Percentiles rank a stretch among this genome's conserved stretches.
Conservation (phyloP, 2,329 filamentous ascomycete genomes). For the Aureobasidium subglaciale region DNA sequence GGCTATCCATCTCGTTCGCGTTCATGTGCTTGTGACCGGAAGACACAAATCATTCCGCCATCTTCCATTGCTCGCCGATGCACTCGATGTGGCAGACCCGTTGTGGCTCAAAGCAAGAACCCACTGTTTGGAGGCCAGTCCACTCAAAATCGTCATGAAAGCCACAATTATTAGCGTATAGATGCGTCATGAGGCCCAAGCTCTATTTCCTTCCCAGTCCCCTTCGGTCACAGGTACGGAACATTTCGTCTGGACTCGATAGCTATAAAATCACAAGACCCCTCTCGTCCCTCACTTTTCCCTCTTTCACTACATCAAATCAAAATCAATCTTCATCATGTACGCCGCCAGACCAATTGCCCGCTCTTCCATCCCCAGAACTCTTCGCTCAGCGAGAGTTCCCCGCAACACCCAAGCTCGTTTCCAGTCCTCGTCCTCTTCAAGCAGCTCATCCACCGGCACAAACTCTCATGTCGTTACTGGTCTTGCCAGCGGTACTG, state of each 20-base stretch:
- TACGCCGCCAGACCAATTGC: constrained; percentile 14
- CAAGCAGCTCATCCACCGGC: constrained; percentile 20
- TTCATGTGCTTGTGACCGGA: background rate
- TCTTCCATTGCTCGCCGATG: background rate
- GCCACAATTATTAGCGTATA: constrained; percentile 5
- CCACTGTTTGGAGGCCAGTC: background rate
- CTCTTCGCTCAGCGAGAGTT: constrained; percentile 12
- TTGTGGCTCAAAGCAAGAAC: constrained; percentile 3
- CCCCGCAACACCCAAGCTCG: constrained; percentile 18
- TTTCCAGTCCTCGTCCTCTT: constrained; percentile 27
- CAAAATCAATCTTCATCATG: constrained; percentile 8
- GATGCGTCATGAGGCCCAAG: constrained; percentile 4
- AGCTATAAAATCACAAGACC: constrained; percentile 1
- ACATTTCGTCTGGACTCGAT: background rate
- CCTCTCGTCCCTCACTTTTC: constrained; percentile 1
- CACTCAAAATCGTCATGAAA: background rate
- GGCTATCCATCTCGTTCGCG: background rate
- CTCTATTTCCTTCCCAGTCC: background rate
- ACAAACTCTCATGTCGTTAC: constrained; percentile 38
- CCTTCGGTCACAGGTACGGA: background rate
- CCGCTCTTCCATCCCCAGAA: constrained; percentile 12
- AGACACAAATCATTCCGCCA: background rate
- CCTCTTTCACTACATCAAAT: background rate
- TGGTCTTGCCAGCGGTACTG: constrained; percentile 43
- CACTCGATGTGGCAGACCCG: background rate